A percentile compares a stretch with the other conserved stretches of the same genome.
phyloP scores from a whole-genome alignment of 2,329 filamentous ascomycete genomes.

The Alternaria sp. region DNA sequence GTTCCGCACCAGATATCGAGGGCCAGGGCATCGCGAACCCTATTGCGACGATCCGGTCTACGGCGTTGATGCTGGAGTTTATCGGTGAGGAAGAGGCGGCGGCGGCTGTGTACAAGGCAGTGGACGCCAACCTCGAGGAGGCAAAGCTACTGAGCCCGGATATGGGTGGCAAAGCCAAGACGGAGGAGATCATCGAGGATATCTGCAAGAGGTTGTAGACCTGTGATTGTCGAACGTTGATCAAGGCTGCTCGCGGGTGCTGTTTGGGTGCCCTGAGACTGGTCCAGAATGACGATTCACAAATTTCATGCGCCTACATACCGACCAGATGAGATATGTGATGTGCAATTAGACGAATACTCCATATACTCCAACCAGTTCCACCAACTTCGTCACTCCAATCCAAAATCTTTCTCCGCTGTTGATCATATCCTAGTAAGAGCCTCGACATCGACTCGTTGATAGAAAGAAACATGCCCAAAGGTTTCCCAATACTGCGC shows the following conservation, averaged over 20 bases:
- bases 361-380: not conserved
- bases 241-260: too few relatives aligned
- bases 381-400: not conserved
- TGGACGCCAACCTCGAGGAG: constrained; percentile 88
- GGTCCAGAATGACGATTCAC: not conserved
- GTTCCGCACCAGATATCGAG: constrained; percentile 93
- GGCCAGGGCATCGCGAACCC: constrained; percentile 94
- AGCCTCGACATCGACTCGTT: constrained; percentile 57
- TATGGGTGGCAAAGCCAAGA: constrained; percentile 85
- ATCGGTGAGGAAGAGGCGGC: constrained; percentile 86
- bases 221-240: not conserved
- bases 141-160: constrained; percentile 86
- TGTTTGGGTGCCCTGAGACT: not conserved
- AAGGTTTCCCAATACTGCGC: constrained; percentile 81
- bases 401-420: accelerated
- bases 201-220: constrained; percentile 64
- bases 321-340: not conserved
- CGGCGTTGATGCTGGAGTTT: constrained; percentile 96
- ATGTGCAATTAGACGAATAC: too few relatives aligned
- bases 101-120: constrained; percentile 87
- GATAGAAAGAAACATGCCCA: constrained; percentile 59
- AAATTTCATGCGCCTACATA: not conserved
- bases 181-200: constrained; percentile 86
- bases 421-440: constrained; percentile 31
- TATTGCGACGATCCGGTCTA: constrained; percentile 90